Conservation (phyloP, 306 rosid genomes). For the Herpetospermum pedunculosum region DNA sequence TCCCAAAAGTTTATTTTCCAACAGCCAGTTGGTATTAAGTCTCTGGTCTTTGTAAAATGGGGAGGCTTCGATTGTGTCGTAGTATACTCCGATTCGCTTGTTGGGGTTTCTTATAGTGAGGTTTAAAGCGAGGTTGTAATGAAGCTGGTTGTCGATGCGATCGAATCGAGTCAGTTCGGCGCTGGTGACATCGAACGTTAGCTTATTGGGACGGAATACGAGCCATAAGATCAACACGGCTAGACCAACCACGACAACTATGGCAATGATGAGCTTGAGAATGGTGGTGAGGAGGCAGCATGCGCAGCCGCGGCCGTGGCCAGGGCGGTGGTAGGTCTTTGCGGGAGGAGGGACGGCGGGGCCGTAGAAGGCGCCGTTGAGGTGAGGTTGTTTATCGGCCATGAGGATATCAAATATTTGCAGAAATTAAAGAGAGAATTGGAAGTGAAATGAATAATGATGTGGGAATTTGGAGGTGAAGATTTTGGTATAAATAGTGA, state of each 20-base stretch:
- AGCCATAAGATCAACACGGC: constrained; percentile 28
- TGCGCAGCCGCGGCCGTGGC: constrained; percentile 12
- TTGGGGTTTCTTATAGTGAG: constrained; percentile 46
- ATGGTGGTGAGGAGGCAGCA: constrained; percentile 7
- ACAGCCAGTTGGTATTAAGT: constrained; percentile 10
- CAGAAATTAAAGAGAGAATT: neutral
- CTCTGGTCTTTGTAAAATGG: constrained; percentile 28
- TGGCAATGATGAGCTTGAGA: neutral
- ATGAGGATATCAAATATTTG: neutral
- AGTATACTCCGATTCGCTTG: constrained; percentile 32
- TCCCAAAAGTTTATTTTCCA: no score
- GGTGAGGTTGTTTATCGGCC: constrained; percentile 1
- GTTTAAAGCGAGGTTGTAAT: constrained; percentile 10
- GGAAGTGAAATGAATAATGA: neutral
- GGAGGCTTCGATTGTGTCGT: constrained; percentile 25
- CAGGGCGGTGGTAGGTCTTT: neutral
- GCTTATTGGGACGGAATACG: constrained; percentile 35
- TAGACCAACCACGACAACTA: constrained; percentile 7
- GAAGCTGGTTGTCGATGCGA: constrained; percentile 15
- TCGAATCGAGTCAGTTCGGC: constrained; percentile 43
- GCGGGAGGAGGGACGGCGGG: constrained; percentile 11
- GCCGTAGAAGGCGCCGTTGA: constrained; percentile 12
- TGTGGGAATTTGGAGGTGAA: neutral
- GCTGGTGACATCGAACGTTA: constrained; percentile 31
- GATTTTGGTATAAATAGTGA: neutral